A percentile compares a stretch with the other conserved stretches of the same genome.
These are phyloP conservation scores for Acarospora socialis DNA, from an alignment of 2,329 filamentous ascomycete genomes.

Conservation along the genomic window DNA sequence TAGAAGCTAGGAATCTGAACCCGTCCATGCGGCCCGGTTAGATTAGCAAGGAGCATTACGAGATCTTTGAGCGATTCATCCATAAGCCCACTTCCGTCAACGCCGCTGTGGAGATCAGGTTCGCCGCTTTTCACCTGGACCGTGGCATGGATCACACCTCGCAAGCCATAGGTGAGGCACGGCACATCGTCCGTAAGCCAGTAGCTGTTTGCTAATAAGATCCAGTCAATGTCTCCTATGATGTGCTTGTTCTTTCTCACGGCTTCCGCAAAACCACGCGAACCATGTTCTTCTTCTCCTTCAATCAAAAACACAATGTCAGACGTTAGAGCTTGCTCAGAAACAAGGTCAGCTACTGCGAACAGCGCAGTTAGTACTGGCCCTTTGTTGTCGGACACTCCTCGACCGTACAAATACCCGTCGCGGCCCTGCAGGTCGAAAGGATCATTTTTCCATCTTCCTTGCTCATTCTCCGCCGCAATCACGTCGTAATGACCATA, in stretches of 20 bases:
- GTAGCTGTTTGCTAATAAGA: conserved; percentile 92
- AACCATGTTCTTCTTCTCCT: conserved; percentile 91
- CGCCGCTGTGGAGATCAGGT: conserved; percentile 85
- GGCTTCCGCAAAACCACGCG: conserved; percentile 74
- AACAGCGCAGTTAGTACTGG: conserved; percentile 89
- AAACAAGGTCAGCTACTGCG: conserved; percentile 76
- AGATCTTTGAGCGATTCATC: conserved; percentile 89
- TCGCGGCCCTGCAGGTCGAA: conserved; percentile 82
- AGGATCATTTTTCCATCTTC: conserved; percentile 76
- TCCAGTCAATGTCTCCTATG: conserved; percentile 87
- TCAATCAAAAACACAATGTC: conserved; percentile 93
- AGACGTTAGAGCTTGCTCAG: conserved; percentile 68
- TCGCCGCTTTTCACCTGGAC: conserved; percentile 73
- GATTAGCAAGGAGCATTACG: conserved; percentile 63
- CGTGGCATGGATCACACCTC: conserved; percentile 87
- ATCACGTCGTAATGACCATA: conserved; percentile 99
- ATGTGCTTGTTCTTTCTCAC: conserved; percentile 65
- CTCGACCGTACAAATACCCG: conserved; percentile 86
- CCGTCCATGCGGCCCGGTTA: conserved; percentile 67
- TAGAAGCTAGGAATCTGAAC: conserved; percentile 84
- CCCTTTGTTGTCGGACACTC: conserved; percentile 96
- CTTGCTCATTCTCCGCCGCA: conserved; percentile 65
- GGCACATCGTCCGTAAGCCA: conserved; percentile 95
- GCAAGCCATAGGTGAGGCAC: conserved; percentile 84
- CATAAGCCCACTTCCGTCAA: conserved; percentile 83